A percentile compares a stretch with the other conserved stretches of the same genome.
Evolutionary conservation across 164 flowering plant species (phyloP).

Genomic region (Platanus orientalis): DNA sequence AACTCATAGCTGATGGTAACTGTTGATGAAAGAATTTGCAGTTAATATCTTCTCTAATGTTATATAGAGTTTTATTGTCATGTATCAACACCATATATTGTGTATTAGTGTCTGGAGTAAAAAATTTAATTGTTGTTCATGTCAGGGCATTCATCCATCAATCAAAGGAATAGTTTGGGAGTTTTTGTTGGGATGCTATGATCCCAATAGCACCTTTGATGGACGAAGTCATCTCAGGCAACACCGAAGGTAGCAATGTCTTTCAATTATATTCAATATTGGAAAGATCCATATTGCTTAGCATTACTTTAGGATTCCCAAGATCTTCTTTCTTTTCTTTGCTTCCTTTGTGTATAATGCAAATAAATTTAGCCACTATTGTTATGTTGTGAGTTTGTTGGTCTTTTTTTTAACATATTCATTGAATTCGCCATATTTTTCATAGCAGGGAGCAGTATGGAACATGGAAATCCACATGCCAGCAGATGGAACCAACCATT

Average conservation of each 20-base stretch:
- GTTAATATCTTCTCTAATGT: not conserved
- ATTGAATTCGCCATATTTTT: not conserved
- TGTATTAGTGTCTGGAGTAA: not conserved
- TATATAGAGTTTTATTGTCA: not conserved
- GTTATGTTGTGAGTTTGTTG: no score
- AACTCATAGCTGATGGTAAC: not conserved
- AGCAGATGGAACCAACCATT: constrained; percentile 59
- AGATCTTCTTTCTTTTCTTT: not conserved
- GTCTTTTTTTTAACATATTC: not conserved
- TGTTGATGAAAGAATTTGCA: not conserved
- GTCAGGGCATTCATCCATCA: constrained; percentile 87
- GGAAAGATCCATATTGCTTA: not conserved
- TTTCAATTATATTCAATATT: constrained; percentile 2
- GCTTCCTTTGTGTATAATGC: no score
- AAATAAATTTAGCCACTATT: no score
- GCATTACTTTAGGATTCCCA: no score
- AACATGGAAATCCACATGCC: constrained; percentile 65
- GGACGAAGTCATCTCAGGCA: constrained; percentile 63
- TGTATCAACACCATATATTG: not conserved
- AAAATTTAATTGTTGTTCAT: constrained; percentile 10
- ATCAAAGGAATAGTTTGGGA: constrained; percentile 90
- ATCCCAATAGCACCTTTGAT: constrained; percentile 74
- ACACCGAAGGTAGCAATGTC: constrained; percentile 52
- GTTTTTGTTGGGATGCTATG: constrained; percentile 85
- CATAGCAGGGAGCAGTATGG: constrained; percentile 61